Percentiles rank a stretch among this genome's conserved stretches.
These are phyloP conservation scores for Rhexocercosporidium sp. DNA, from an alignment of 2,329 filamentous ascomycete genomes.

Conservation along the genomic window DNA sequence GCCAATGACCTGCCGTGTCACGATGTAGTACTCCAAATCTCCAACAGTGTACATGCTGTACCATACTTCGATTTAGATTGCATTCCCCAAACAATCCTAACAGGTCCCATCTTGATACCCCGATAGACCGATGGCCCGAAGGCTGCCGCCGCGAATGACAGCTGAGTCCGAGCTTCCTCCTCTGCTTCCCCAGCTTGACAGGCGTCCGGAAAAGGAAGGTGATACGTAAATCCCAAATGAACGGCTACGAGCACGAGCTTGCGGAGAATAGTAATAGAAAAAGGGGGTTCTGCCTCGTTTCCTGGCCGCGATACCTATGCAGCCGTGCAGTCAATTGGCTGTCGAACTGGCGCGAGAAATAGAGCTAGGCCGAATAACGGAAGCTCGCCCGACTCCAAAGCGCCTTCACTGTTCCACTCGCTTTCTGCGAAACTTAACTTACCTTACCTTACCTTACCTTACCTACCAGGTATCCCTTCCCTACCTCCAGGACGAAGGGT, in stretches of 20 bases:
- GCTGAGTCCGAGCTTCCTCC: neutral
- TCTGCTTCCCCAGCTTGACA: slow-evolving; percentile 1
- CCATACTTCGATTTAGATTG: too few relatives aligned
- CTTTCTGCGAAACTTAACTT: too few relatives aligned
- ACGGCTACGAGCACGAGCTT: neutral
- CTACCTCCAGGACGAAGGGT: neutral
- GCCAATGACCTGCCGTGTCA: neutral
- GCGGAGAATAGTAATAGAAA: neutral
- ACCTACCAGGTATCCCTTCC: too few relatives aligned
- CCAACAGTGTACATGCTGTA: neutral
- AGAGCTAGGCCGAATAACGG: neutral
- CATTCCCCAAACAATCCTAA: too few relatives aligned
- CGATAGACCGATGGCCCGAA: neutral
- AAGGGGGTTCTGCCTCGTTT: neutral
- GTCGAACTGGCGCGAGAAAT: neutral
- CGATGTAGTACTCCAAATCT: neutral
- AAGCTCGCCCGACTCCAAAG: neutral
- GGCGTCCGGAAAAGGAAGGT: slow-evolving; percentile 13
- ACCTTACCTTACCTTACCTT: too few relatives aligned
- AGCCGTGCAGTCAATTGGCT: neutral
- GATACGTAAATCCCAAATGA: slow-evolving; percentile 11
- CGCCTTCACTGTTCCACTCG: neutral
- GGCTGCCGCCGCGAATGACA: slow-evolving; percentile 7
- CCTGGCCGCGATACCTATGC: neutral
- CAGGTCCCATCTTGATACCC: neutral